Evolutionary conservation across 2,329 filamentous ascomycete genomes (phyloP), one percentile per base, ranked within the genome.

Genomic region (Sporothrix luriei): DNA sequence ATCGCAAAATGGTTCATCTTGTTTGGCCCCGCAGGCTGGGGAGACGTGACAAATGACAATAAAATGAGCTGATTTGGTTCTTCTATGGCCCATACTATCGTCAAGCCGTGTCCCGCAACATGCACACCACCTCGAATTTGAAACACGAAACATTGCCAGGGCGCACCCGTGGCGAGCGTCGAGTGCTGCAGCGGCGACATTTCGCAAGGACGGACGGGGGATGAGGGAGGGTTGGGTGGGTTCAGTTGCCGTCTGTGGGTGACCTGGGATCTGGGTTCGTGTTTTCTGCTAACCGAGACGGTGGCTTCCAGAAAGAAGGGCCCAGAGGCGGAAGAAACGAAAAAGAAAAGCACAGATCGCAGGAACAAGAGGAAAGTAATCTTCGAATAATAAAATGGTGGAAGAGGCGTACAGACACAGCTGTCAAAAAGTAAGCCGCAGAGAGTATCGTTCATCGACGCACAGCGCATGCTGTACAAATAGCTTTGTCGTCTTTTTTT

Each of bases 251-350:
- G 33, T 62, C 13, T 48, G 11, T 62, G 59, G 40, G 29, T 26
- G 59, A 48, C 59, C 21, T 62, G 59, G 57, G 40, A 62, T 62
- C 59, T 62, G 59, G 59, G 59, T 62, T 62, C 40, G 21, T 14
- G 14, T 14, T n/a, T 46, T 62, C 40, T 7, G 21, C 40, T 9
- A 43, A 14, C 59, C 40, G 40, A 48, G 40, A 62, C 29, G 38
- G 33, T 4, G 33, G 55, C 33, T 57, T 61, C 55, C 55, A 40
- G 57, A 46, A 26, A 13, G 6, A 14, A 54, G 29, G 29, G 29
- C 29, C 29, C 5, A 33, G 29, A 33, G 29, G 9, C 7, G 33
- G 5, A 33, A 7, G 33, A 33, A 33, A 33, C 33, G 33, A 49
- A 19, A n/a, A 49, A 49, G 48, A n/a, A 49, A 49, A 49, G 19